A percentile compares a stretch with the other conserved stretches of the same genome.
Conservation (phyloP, 257 asterid species). For the Sherardia arvensis region DNA sequence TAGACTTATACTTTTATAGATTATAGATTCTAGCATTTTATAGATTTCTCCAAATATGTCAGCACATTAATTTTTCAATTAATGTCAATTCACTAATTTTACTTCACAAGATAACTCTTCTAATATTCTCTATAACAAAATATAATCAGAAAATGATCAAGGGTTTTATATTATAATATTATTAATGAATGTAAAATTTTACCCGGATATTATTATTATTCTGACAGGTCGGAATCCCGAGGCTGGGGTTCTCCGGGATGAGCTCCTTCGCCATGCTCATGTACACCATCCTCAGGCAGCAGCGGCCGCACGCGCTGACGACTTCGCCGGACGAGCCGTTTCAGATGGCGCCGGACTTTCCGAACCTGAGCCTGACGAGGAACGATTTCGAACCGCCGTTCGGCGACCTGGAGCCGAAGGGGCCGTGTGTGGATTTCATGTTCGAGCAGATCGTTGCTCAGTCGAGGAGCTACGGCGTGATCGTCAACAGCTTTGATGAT, state of each 20-base stretch:
- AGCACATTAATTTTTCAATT: no score
- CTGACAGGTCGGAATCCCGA: conserved; percentile 37
- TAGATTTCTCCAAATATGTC: no score
- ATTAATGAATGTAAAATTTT: no score
- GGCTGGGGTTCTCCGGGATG: conserved; percentile 47
- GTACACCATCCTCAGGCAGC: conserved; percentile 22
- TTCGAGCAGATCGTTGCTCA: conserved; percentile 22
- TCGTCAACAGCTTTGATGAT: conserved; percentile 44
- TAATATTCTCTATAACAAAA: no score
- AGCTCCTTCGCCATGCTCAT: conserved; percentile 38
- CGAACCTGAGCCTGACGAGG: conserved; percentile 33
- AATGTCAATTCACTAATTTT: no score
- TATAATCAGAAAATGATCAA: no score
- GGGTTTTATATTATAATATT: no score
- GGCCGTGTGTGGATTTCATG: conserved; percentile 43
- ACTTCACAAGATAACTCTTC: no score
- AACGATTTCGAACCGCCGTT: conserved; percentile 51
- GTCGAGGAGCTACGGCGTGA: conserved; percentile 39
- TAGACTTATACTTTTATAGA: no score
- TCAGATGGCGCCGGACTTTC: conserved; percentile 26
- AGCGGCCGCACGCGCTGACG: conserved; percentile 34
- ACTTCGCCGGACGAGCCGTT: conserved; percentile 34
- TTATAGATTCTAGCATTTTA: no score
- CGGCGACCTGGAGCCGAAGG: conserved; percentile 37
- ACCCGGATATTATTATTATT: no score